phyloP scores from a whole-genome alignment of 2,329 filamentous ascomycete genomes.

The Sporothrix phasma region DNA sequence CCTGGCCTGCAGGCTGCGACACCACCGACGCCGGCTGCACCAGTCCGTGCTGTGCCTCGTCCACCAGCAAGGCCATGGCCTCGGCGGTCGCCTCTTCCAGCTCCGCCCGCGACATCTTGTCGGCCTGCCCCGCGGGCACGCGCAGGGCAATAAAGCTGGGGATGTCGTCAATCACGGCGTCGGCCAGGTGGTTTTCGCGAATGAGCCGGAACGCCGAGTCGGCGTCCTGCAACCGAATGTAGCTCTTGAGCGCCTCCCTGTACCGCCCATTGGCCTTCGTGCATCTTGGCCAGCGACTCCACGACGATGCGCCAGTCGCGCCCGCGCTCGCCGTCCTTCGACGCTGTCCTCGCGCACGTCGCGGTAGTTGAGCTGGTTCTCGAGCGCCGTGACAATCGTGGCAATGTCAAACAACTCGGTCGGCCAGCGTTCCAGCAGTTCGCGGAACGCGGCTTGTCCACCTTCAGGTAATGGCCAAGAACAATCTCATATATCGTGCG shows the following conservation, averaged over 20 bases:
- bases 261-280: slow-evolving; percentile 72
- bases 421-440: slow-evolving; percentile 75
- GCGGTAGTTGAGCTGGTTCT: slow-evolving; percentile 69
- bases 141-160: slow-evolving; percentile 77
- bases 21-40: slow-evolving; percentile 71
- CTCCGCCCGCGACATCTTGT: slow-evolving; percentile 55
- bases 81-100: slow-evolving; percentile 73
- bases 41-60: slow-evolving; percentile 83
- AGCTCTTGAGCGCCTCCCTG: slow-evolving; percentile 76
- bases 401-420: slow-evolving; percentile 73
- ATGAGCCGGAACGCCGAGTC: slow-evolving; percentile 83
- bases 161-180: slow-evolving; percentile 82
- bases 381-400: slow-evolving; percentile 65
- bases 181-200: slow-evolving; percentile 78
- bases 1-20: slow-evolving; percentile 60
- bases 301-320: slow-evolving; percentile 86
- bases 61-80: slow-evolving; percentile 74
- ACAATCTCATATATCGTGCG: slow-evolving; percentile 81
- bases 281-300: slow-evolving; percentile 73
- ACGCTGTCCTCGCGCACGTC: slow-evolving; percentile 67
- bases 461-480: slow-evolving; percentile 76
- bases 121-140: slow-evolving; percentile 62
- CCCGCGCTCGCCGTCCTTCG: slow-evolving; percentile 59
- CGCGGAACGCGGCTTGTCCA: slow-evolving; percentile 64
- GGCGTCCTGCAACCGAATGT: slow-evolving; percentile 84